Conservation (phyloP, 2,329 filamentous ascomycete genomes). For the Penicillium sp. region DNA sequence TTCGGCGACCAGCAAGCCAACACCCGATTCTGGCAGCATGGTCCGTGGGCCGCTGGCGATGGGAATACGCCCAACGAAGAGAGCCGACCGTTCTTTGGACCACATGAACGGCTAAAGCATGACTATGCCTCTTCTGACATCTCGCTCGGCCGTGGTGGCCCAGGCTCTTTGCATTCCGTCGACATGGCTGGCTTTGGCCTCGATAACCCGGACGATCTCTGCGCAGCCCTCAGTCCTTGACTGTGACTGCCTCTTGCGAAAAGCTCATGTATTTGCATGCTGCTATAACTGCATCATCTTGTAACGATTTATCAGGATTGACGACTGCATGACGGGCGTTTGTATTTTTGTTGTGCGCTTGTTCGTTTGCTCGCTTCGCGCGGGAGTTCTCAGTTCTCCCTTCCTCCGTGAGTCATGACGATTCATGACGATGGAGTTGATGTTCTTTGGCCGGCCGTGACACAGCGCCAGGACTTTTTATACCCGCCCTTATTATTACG, state of each 20-base stretch:
- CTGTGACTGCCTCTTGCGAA: slow-evolving; percentile 8
- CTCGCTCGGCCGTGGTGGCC: slow-evolving; percentile 47
- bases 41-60: slow-evolving; percentile 48
- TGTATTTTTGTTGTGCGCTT: slow-evolving; percentile 30
- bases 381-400: background rate
- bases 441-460: slow-evolving; percentile 40
- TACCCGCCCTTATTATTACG: background rate
- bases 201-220: slow-evolving; percentile 44
- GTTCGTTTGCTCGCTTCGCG: slow-evolving; percentile 18
- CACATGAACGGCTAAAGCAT: slow-evolving; percentile 48
- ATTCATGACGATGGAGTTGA: slow-evolving; percentile 33
- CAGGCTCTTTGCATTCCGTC: slow-evolving; percentile 50
- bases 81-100: slow-evolving; percentile 49
- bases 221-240: slow-evolving; percentile 45
- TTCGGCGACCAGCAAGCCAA: slow-evolving; percentile 52
- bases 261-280: slow-evolving; percentile 30
- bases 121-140: slow-evolving; percentile 52
- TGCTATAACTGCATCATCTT: slow-evolving; percentile 41
- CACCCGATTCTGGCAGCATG: slow-evolving; percentile 50
- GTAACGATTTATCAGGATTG: slow-evolving; percentile 47
- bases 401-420: slow-evolving; percentile 15
- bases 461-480: slow-evolving; percentile 38
- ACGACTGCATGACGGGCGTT: slow-evolving; percentile 50
- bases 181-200: slow-evolving; percentile 52
- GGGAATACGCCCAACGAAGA: slow-evolving; percentile 50